A percentile compares a stretch with the other conserved stretches of the same genome.
Conservation (phyloP, 495 filamentous ascomycete genomes). For the Aspergillus indologenus region DNA sequence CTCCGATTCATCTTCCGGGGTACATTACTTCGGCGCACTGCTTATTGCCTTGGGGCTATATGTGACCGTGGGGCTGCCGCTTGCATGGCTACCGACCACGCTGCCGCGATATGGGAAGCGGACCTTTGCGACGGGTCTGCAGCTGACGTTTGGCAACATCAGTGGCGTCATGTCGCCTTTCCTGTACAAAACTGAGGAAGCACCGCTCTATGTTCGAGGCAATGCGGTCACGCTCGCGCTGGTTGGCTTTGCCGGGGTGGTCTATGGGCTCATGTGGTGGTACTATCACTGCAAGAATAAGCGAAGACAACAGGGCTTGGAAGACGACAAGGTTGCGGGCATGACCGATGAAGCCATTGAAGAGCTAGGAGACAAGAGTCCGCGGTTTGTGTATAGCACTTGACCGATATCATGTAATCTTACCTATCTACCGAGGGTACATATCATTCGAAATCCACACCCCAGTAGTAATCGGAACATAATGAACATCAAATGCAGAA, state of each 20-base stretch:
- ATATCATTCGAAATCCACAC: too few relatives aligned
- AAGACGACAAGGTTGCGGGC: conserved; percentile 52
- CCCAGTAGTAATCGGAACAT: too few relatives aligned
- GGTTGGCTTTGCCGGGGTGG: conserved; percentile 35
- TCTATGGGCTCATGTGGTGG: conserved; percentile 54
- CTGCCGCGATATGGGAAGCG: conserved; percentile 70
- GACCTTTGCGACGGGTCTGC: conserved; percentile 65
- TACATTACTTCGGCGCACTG: conserved; percentile 71
- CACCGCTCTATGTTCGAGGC: conserved; percentile 40
- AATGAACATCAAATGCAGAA: too few relatives aligned
- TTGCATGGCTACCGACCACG: conserved; percentile 62
- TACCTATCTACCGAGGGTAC: too few relatives aligned
- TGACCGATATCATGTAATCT: conserved; percentile 34
- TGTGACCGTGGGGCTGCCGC: conserved; percentile 63
- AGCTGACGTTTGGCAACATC: conserved; percentile 63
- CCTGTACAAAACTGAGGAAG: conserved; percentile 39
- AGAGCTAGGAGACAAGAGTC: conserved; percentile 68
- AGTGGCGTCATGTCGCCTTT: conserved; percentile 69
- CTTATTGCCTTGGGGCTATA: conserved; percentile 70
- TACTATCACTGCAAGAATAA: conserved; percentile 55
- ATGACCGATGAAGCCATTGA: conserved; percentile 63
- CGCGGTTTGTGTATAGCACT: conserved; percentile 56
- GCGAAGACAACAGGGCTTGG: conserved; percentile 48
- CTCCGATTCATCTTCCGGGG: conserved; percentile 53
- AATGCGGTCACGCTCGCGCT: conserved; percentile 48